Conservation (phyloP, 208 protist genomes). For the Crithidia mellificae region DNA sequence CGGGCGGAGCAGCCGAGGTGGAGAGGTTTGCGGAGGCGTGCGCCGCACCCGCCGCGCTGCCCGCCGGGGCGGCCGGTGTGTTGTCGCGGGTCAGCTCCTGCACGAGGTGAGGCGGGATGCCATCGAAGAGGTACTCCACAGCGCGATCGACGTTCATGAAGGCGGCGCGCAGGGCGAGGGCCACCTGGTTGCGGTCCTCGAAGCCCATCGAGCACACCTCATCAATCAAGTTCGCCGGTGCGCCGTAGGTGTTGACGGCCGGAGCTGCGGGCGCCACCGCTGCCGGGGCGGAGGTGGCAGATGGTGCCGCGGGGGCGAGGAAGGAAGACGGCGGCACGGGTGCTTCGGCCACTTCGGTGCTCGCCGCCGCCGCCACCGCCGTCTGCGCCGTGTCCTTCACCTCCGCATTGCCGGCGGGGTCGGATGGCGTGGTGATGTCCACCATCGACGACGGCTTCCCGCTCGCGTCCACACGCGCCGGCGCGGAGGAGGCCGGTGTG, state of each 20-base stretch:
- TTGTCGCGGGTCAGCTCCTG: slow-evolving; percentile 33
- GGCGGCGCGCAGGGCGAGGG: slow-evolving; percentile 76
- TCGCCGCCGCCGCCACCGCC: background rate
- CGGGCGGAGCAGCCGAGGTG: too few relatives aligned
- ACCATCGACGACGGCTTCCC: background rate
- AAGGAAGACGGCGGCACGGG: slow-evolving; percentile 11
- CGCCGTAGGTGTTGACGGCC: slow-evolving; percentile 24
- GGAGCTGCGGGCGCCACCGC: slow-evolving; percentile 10
- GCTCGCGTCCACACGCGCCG: slow-evolving; percentile 3
- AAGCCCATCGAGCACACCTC: slow-evolving; percentile 86
- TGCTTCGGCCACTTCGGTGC: background rate
- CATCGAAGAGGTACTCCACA: slow-evolving; percentile 85
- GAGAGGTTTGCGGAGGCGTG: too few relatives aligned
- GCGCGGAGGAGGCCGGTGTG: background rate
- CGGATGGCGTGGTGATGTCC: slow-evolving; percentile 9
- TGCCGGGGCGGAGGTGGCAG: slow-evolving; percentile 2
- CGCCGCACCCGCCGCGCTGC: too few relatives aligned
- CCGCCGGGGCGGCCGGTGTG: slow-evolving; percentile 4
- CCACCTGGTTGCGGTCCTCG: slow-evolving; percentile 73
- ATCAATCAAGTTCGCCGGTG: slow-evolving; percentile 70
- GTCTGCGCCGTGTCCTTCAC: background rate
- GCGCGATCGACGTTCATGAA: slow-evolving; percentile 88
- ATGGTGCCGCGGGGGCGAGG: slow-evolving; percentile 18
- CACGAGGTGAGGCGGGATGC: slow-evolving; percentile 63
- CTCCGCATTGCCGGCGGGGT: background rate